phyloP scores from a whole-genome alignment of 73 alveolate species.

The Tetrahymena borealis region DNA sequence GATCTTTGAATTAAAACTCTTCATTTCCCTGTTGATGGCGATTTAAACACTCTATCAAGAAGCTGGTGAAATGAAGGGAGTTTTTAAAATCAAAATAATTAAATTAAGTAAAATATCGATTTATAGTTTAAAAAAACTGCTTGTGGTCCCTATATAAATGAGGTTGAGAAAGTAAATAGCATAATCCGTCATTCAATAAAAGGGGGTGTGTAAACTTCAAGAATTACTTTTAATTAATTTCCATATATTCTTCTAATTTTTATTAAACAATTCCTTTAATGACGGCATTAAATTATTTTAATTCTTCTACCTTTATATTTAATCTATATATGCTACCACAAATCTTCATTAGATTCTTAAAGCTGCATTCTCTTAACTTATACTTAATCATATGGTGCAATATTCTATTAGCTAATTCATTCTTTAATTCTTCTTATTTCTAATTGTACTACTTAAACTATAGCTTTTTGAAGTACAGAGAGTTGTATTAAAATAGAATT shows the following conservation, averaged over 20 bases:
- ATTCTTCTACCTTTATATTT: not conserved
- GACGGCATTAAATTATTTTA: not conserved
- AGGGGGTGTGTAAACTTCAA: not conserved
- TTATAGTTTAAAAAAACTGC: not conserved
- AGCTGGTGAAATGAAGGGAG: not conserved
- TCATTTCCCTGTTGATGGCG: not conserved
- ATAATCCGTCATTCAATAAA: not conserved
- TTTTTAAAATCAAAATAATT: not conserved
- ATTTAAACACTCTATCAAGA: not conserved
- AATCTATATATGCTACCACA: not conserved
- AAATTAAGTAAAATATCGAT: not conserved
- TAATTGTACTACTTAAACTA: not conserved
- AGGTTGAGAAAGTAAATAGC: not conserved
- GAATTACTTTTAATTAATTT: not conserved
- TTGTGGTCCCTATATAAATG: not conserved
- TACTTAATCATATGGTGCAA: not conserved
- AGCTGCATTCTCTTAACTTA: not conserved
- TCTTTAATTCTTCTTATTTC: not conserved
- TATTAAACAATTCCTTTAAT: not conserved
- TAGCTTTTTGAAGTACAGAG: not conserved
- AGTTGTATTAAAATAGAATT: not conserved
- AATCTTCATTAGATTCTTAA: not conserved
- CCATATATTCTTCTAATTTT: not conserved
- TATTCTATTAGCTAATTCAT: not conserved
- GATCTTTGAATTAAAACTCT: not conserved